Evolutionary conservation across 2,329 filamentous ascomycete species (phyloP).

Genomic region (Bertia moriformis): DNA sequence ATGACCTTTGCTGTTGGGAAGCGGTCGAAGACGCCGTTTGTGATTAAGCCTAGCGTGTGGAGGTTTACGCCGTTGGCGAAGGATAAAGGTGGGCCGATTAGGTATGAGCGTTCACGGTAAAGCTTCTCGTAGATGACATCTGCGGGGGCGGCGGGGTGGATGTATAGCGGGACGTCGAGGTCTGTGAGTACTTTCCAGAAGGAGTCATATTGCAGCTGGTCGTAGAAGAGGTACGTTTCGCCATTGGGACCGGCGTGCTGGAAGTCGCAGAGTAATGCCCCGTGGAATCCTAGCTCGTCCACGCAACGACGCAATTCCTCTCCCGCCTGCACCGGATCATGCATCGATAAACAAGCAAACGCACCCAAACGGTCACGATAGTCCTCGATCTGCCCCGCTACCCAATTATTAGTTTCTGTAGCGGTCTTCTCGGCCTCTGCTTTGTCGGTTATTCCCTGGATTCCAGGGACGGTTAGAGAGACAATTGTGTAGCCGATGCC

Average conservation of each 20-base stretch:
- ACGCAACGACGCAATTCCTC: conserved; percentile 14
- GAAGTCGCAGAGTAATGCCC: conserved; percentile 13
- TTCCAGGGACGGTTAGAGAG: neutral
- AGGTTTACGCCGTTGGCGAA: conserved; percentile 15
- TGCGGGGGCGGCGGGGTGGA: conserved; percentile 28
- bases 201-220: conserved; percentile 11
- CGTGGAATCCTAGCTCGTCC: conserved; percentile 14
- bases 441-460: neutral
- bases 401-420: neutral
- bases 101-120: conserved; percentile 7
- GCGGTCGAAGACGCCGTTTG: conserved; percentile 33
- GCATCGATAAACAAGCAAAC: conserved; percentile 13
- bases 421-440: neutral
- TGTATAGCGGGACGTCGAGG: conserved; percentile 32
- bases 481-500: neutral
- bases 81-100: conserved; percentile 7
- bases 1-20: conserved; percentile 28
- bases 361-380: conserved; percentile 11
- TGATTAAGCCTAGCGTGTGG: conserved; percentile 26
- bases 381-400: neutral
- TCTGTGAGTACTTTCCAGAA: conserved; percentile 19
- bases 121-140: conserved; percentile 18
- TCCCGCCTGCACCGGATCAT: conserved; percentile 11
- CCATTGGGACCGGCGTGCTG: conserved; percentile 8
- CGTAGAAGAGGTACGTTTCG: conserved; percentile 11